A percentile compares a stretch with the other conserved stretches of the same genome.
Conservation (phyloP, 1,284 basidiomycete genomes). For the Paramarasmius palmivorus region DNA sequence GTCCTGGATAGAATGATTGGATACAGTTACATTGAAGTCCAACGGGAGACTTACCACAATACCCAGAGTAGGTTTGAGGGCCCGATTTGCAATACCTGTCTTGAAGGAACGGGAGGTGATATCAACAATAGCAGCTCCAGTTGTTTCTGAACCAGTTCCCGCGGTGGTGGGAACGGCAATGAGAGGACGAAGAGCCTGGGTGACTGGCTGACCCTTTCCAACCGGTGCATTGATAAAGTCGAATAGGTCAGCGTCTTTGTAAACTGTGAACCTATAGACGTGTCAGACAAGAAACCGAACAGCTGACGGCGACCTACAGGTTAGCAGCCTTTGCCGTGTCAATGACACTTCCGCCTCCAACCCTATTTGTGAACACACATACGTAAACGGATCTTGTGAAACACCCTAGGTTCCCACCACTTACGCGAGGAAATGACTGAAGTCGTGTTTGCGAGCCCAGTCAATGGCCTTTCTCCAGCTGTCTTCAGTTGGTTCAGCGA, state of each 20-base stretch:
- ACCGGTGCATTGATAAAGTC: constrained; percentile 98
- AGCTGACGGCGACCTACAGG: constrained; percentile 49
- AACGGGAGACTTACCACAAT: constrained; percentile 57
- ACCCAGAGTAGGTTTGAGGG: constrained; percentile 88
- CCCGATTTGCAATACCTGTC: constrained; percentile 92
- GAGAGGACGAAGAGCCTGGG: constrained; percentile 75
- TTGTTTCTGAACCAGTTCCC: constrained; percentile 97
- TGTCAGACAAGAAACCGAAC: constrained; percentile 6
- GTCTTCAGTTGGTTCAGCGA: constrained; percentile 91
- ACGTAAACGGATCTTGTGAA: constrained; percentile 1
- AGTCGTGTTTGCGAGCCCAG: constrained; percentile 85
- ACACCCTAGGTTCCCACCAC: constrained; percentile 25
- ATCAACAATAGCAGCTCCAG: constrained; percentile 96
- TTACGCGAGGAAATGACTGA: constrained; percentile 92
- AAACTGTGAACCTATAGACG: constrained; percentile 69
- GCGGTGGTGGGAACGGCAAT: constrained; percentile 97
- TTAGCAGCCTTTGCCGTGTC: constrained; percentile 95
- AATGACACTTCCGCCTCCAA: constrained; percentile 95
- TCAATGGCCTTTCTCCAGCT: constrained; percentile 86
- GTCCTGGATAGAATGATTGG: constrained; percentile 47
- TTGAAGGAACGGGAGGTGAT: constrained; percentile 91
- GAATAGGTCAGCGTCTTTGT: constrained; percentile 89
- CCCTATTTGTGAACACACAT: constrained; percentile 42
- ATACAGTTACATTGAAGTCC: neutral
- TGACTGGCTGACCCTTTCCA: constrained; percentile 88